Conservation (phyloP, 2,329 filamentous ascomycete genomes). For the Cladosporium phlei region DNA sequence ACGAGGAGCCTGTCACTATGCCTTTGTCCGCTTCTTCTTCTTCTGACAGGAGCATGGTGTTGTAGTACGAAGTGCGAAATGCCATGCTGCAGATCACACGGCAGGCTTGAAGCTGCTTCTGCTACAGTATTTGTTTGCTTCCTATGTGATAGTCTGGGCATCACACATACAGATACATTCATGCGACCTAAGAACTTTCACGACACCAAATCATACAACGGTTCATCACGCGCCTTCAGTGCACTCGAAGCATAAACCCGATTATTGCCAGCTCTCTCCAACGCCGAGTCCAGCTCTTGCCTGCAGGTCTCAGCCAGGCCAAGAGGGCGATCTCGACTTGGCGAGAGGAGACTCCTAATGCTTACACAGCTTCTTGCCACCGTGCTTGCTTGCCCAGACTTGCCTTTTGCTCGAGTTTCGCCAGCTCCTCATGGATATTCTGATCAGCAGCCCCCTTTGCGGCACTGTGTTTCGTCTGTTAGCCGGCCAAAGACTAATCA, state of each 20-base stretch:
- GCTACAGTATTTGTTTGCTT: background rate
- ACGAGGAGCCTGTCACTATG: too few relatives aligned
- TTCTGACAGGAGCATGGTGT: background rate
- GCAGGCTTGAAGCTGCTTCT: too few relatives aligned
- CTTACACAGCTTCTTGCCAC: slow-evolving; percentile 6
- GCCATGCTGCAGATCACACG: background rate
- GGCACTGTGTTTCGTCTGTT: background rate
- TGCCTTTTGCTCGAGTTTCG: background rate
- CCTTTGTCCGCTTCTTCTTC: too few relatives aligned
- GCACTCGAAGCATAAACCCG: background rate
- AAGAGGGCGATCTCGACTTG: slow-evolving; percentile 8
- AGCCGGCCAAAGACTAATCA: too few relatives aligned
- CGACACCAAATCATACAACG: background rate
- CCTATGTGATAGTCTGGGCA: background rate
- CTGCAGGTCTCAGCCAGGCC: background rate
- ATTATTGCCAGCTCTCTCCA: background rate
- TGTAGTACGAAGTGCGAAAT: background rate
- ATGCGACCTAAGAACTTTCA: background rate
- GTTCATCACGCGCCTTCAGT: background rate
- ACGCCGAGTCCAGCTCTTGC: background rate
- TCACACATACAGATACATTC: background rate
- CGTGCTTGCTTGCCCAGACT: too few relatives aligned
- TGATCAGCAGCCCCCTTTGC: background rate
- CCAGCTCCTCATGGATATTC: background rate
- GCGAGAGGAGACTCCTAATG: slow-evolving; percentile 6